Evolutionary conservation across 768 basidiomycete genomes (phyloP), one percentile per base, ranked within the genome.

Genomic region (Hebeloma cylindrosporum): DNA sequence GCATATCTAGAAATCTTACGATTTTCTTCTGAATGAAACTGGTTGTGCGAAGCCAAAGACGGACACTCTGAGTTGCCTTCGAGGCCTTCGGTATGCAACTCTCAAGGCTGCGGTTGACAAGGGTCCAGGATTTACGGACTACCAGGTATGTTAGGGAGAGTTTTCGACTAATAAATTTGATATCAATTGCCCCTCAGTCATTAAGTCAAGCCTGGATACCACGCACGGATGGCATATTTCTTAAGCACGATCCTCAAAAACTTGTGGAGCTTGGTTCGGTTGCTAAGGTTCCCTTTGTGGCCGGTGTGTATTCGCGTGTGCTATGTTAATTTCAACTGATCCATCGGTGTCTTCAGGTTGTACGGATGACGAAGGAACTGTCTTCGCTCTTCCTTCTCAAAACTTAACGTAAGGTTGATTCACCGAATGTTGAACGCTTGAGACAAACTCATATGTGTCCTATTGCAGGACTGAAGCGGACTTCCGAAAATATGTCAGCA

Each of bases 241-340:
- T 79, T 4, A 60, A 65, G 2, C 71, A 70, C 39, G 54, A 62
- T 31, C 71, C 75, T 3, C 66, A 69, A 48, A 45, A 56, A 1
- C 65, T 77, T 3, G 68, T 78, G 0, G 53, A 61, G 33, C 47
- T 67, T n/a, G 73, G 74, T 1, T 64, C 57, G 26, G 69, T 80
- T 1, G 70, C 77, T 1, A 65, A 70, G 37, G 61, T 82, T 3
- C 76, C 75, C 0, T 66, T 79, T 43, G 59, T 80, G 10, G 43
- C 59, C 1, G 74, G 74, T 67, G 32, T 11, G 40, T 8, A 21
- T 18, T 31, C 7, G 33, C 2, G n/a, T 29, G 3, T n/a, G 16
- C 11, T 23, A 11, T 3, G 14, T 28, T 2, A 5, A 40, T 8
- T 10, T 30, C 10, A 36, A 9, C 21, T 35, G 11, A 35, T 20